Base-by-base conservation (phyloP, 2,329 filamentous ascomycete genomes). In the Colletotrichum gigasporum region DNA sequence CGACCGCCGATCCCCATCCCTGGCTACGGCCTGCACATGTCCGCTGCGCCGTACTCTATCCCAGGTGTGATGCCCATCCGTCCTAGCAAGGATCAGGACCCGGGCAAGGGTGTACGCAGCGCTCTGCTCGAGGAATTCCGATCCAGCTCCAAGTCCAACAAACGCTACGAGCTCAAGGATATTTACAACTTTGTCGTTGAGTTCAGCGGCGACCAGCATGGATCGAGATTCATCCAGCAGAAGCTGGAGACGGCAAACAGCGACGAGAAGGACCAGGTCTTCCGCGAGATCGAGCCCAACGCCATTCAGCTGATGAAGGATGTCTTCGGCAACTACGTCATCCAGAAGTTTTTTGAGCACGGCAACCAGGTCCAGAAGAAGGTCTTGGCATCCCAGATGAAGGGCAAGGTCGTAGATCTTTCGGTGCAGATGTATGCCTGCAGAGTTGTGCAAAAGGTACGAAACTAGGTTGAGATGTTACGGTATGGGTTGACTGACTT, bases 301-400 rank as follows among this genome's bases (percentile, higher is more conserved):
- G 89, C 91, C 2, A 78, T 97, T 28, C 93, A 95, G 72, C 82
- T 99, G 48, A 97, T 97, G 93, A 95, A 91, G 45, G 96, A 98
- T 75, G 91, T 98, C 0, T 99, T 97, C 73, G 96, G 96, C 56
- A 99, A 99, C 76, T 99, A 98, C 73, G 96, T 99, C 34, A 94
- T 98, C 37, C 96, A 99, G 73, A 98, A 97, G 76, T 90, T 98
- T 74, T 97, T 98, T 67, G 95, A 98, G 75, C 93, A 98, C 75
- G 95, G 96, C 37, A 96, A 93, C 70, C 94, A 97, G 77, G 86
- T 90, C 0, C 96, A 99, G 80, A 99, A 99, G 82, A 94, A 91
- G 76, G 85, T 91, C 2, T 79, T 99, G 41, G 94, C 93, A 1
- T 88, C 89, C 67, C 89, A 92, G 76, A 97, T 98, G 94, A 92